A percentile compares a stretch with the other conserved stretches of the same genome.
Evolutionary conservation across 2,329 filamentous ascomycete genomes (phyloP).

Genomic region (Colletotrichum truncatum): DNA sequence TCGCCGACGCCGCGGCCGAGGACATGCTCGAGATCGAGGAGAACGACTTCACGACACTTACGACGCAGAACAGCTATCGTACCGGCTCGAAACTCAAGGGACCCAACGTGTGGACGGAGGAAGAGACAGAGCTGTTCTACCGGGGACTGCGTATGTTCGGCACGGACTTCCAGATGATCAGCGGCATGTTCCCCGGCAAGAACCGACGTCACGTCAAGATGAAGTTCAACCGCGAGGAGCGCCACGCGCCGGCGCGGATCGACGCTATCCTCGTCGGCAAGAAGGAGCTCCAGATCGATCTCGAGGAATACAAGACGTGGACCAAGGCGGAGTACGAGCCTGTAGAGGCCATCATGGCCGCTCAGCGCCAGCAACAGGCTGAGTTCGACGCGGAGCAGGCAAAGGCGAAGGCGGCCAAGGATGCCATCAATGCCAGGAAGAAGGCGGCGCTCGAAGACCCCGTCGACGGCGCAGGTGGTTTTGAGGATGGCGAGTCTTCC

Average conservation of each 20-base stretch:
- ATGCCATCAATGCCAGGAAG: slow-evolving; percentile 57
- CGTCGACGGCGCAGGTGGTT: slow-evolving; percentile 34
- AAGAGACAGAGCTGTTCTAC: slow-evolving; percentile 80
- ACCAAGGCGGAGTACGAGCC: slow-evolving; percentile 61
- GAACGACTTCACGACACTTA: slow-evolving; percentile 78
- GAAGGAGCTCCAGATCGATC: slow-evolving; percentile 65
- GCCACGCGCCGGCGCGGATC: slow-evolving; percentile 69
- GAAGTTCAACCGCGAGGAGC: slow-evolving; percentile 85
- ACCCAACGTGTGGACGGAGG: slow-evolving; percentile 74
- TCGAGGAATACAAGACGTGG: slow-evolving; percentile 68
- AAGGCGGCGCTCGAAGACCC: slow-evolving; percentile 59
- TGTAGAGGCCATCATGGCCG: slow-evolving; percentile 64
- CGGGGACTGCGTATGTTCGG: slow-evolving; percentile 79
- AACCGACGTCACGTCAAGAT: slow-evolving; percentile 80
- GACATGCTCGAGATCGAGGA: slow-evolving; percentile 75
- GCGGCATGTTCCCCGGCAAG: slow-evolving; percentile 77
- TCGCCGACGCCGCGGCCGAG: slow-evolving; percentile 61
- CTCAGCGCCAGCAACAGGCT: slow-evolving; percentile 58
- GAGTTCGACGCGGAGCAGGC: slow-evolving; percentile 55
- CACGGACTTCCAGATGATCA: slow-evolving; percentile 85
- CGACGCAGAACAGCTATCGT: slow-evolving; percentile 75
- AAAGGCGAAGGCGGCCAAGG: slow-evolving; percentile 54
- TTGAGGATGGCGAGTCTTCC: slow-evolving; percentile 11
- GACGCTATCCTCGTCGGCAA: slow-evolving; percentile 70
- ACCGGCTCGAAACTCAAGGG: slow-evolving; percentile 69